Base-by-base conservation (phyloP, 2,329 filamentous ascomycete species). In the Aplosporella prunicola region DNA sequence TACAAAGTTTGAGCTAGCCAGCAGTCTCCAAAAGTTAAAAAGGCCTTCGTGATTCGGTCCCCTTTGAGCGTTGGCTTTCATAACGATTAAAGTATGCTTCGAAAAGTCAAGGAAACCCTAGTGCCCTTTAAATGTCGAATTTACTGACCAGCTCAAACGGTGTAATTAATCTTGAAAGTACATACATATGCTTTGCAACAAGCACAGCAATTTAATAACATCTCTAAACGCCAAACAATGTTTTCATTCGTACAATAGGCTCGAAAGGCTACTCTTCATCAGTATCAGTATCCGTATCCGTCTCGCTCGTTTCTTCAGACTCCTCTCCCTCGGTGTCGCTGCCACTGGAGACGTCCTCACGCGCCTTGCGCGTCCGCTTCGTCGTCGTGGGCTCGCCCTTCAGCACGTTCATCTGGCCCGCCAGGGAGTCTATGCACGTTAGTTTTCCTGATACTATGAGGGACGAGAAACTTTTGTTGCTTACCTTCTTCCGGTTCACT, bases 401-500 rank as follows among this genome's bases (percentile, higher is more conserved):
- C 43, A 93, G 75, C 9, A 82, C 81, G 45, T 80, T 79, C 84
- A 94, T 91, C 62, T 93, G 85, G 43, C 87, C 87, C 32, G 87
- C 88, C 48, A 95, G 71, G 2, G 86, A 87, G 63, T 93, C 86
- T 93, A 46, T 36, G 39, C 51, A 41, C 51, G 41, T 61, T 47
- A 61, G 52, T 40, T 26, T 40, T 26, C 14, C 33, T 39, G 27
- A 32, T 41, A 30, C 17, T 23, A 20, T 28, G 33, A n/a, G n/a
- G n/a, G n/a, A n/a, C 30, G 35, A 23, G 14, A 45, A 39, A 33
- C 29, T n/a, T 16, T 14, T 31, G 26, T 35, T 34, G 69, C 80
- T 69, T 72, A 94, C 91, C 91, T 70, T 98, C 91, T 46, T 96
- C 91, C 23, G 93, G 91, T 60, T 98, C 91, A 56, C 85, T 93